phyloP scores from a whole-genome alignment of 768 basidiomycete genomes.

The Asterophora lycoperdoides region DNA sequence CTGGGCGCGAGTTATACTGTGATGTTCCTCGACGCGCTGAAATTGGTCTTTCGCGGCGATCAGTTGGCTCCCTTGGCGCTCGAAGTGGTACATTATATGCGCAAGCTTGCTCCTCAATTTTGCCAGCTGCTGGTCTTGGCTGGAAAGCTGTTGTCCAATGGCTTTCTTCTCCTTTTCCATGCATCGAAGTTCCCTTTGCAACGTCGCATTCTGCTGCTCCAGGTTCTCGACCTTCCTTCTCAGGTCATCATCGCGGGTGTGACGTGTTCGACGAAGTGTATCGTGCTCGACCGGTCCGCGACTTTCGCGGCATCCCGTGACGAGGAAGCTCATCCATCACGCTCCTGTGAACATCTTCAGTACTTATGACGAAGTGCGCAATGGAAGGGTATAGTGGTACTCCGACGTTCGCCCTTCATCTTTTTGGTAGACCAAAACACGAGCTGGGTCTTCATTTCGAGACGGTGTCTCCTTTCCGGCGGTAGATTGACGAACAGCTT shows the following conservation, averaged over 20 bases:
- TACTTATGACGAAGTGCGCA: no score
- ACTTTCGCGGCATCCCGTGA: background rate
- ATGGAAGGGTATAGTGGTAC: no score
- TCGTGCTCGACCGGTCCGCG: background rate
- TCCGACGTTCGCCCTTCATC: no score
- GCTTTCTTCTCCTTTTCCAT: background rate
- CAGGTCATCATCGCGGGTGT: background rate
- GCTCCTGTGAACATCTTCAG: background rate
- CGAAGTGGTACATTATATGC: no score
- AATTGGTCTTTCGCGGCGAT: slow-evolving; percentile 7
- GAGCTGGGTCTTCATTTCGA: no score
- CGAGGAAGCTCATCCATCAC: background rate
- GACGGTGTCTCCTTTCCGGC: no score
- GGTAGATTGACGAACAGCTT: no score
- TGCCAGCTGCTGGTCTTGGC: no score
- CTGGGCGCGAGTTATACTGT: slow-evolving; percentile 8
- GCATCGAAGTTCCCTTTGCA: background rate
- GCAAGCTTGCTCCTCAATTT: no score
- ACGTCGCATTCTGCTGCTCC: background rate
- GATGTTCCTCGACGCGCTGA: slow-evolving; percentile 4
- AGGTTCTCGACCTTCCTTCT: background rate
- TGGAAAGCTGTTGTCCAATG: no score
- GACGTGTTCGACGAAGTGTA: background rate
- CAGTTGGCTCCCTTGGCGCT: slow-evolving; percentile 3
- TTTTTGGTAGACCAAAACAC: no score